A percentile compares a stretch with the other conserved stretches of the same genome.
Conservation (phyloP, 805 yeast genomes). For the Yarrowia keelungensis region DNA sequence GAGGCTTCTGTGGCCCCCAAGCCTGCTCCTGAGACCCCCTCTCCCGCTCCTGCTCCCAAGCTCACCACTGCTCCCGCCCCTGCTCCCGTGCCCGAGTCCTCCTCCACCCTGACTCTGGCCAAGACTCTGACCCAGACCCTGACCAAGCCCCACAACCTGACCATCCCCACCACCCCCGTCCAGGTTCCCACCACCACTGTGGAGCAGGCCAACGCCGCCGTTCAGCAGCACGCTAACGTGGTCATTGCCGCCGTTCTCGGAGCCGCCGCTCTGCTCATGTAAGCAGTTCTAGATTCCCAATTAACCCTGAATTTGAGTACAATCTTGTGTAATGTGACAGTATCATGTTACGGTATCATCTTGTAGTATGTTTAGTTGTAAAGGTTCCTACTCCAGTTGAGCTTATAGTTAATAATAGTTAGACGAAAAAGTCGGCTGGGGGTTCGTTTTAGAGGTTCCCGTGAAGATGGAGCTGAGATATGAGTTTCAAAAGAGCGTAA, state of each 20-base stretch:
- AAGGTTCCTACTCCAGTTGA: too few relatives aligned
- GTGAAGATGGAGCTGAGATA: too few relatives aligned
- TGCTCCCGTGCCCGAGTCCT: not conserved
- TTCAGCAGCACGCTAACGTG: constrained; percentile 22
- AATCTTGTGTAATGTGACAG: too few relatives aligned
- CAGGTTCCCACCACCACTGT: not conserved
- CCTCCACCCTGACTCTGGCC: constrained; percentile 19
- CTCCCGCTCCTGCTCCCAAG: not conserved
- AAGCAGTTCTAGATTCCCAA: not conserved
- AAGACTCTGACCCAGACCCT: constrained; percentile 4
- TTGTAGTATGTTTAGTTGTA: too few relatives aligned
- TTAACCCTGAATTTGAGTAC: too few relatives aligned
- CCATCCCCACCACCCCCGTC: constrained; percentile 4
- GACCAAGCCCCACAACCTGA: not conserved
- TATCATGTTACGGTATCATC: too few relatives aligned
- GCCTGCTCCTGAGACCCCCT: not conserved
- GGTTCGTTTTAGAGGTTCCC: too few relatives aligned
- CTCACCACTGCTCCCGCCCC: not conserved
- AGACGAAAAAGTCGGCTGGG: too few relatives aligned
- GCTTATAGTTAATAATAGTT: too few relatives aligned
- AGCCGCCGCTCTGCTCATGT: constrained; percentile 20
- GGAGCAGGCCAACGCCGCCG: constrained; percentile 14
- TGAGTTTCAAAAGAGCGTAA: too few relatives aligned
- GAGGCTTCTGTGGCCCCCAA: not conserved
- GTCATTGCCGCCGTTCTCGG: constrained; percentile 24